Evolutionary conservation across 352 stramenopile genomes (phyloP), one percentile per base, ranked within the genome.

Genomic region (Globisporangium ultimum): DNA sequence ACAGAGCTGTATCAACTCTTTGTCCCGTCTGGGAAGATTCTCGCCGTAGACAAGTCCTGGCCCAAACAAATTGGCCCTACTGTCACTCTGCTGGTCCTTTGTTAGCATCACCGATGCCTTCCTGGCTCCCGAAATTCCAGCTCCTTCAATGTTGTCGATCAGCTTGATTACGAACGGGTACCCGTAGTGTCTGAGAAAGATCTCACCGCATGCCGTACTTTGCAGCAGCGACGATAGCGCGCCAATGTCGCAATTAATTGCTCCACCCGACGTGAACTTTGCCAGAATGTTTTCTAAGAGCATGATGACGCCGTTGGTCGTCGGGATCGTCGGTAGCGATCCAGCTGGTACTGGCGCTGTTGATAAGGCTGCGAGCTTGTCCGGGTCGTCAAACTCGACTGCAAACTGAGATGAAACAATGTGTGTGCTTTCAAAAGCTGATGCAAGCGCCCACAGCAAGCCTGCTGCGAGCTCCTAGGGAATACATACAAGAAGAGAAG

Each of bases 391-490:
- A 41, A 63, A 63, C 9, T 51, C 36, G 14, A 36, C 11, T 6
- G 50, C 42, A 21, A 66, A 63, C 20, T 32, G 21, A 0, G 24
- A 24, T 0, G 54, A 38, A 0, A 61, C 18, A 22, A 52, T 11
- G 3, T 57, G 40, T 1, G 54, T 57, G 28, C 48, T 34, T 13
- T 58, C 60, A 22, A 63, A 63, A 9, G 55, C 53, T 40, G 20
- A 34, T 5, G 60, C 24, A n/a, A 66, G 60, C 4, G 54, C 54
- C 60, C 60, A 66, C 4, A 66, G 54, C 18, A 66, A 32, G n/a
- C 60, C 55, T 12, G 60, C 63, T 9, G 54, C 55, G 12, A 66
- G 22, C 20, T 66, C 60, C 60, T 66, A 40, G 15, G 34, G 15
- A 10, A 32, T 32, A 32, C 24, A 5, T 32, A 32, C 24, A 32